Percentiles rank a stretch among this genome's conserved stretches.
phyloP scores from a whole-genome alignment of 2,329 filamentous ascomycete genomes.

The Colletotrichum sidae region DNA sequence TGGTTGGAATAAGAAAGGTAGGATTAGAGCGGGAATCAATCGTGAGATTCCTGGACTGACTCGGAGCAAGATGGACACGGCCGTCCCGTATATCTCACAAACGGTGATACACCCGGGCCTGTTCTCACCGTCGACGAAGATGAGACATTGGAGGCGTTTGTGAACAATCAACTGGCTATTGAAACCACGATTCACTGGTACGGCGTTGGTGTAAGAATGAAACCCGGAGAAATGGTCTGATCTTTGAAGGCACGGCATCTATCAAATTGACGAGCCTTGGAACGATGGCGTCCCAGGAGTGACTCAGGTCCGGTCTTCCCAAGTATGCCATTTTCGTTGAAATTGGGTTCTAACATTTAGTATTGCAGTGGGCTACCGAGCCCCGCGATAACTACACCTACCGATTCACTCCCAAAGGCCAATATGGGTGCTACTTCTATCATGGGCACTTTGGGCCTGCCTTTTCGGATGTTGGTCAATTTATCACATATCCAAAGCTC shows the following conservation, averaged over 20 bases:
- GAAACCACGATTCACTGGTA: conserved; percentile 30
- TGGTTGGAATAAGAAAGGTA: too few species aligned
- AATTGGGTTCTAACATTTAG: too few species aligned
- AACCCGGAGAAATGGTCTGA: neutral
- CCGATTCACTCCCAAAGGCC: too few species aligned
- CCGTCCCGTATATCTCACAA: conserved; percentile 22
- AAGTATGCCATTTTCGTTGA: too few species aligned
- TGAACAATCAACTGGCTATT: conserved; percentile 25
- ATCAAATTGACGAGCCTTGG: conserved; percentile 28
- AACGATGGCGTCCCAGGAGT: conserved; percentile 28
- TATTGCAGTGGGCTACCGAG: too few species aligned
- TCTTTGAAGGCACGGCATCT: conserved; percentile 15
- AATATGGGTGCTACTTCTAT: conserved; percentile 14
- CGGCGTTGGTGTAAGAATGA: too few species aligned
- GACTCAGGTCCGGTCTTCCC: conserved; percentile 7
- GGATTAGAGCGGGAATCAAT: too few species aligned
- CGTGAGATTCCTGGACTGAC: too few species aligned
- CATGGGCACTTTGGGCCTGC: conserved; percentile 25
- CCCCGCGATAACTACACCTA: too few species aligned
- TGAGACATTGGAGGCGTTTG: conserved; percentile 22
- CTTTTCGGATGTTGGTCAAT: conserved; percentile 19
- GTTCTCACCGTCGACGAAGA: conserved; percentile 14
- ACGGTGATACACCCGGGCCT: conserved; percentile 21
- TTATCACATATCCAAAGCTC: neutral
- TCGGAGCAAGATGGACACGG: conserved; percentile 18